A percentile compares a stretch with the other conserved stretches of the same genome.
Conservation (phyloP, 2,329 filamentous ascomycete species). For the Cordyceps tenuipes region DNA sequence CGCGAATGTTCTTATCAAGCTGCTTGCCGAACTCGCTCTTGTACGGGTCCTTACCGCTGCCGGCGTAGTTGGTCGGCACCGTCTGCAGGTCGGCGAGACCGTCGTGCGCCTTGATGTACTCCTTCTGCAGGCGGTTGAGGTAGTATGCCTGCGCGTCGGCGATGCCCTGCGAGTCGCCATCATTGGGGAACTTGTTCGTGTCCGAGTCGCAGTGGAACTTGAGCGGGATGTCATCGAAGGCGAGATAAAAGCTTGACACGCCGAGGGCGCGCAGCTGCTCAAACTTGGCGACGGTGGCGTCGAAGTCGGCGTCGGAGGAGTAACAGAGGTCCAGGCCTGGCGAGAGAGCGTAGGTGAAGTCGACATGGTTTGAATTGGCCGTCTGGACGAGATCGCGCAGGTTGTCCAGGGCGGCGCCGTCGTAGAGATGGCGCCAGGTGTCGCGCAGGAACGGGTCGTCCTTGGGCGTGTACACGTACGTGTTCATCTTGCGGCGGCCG, state of each 20-base stretch:
- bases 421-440: slow-evolving; percentile 14
- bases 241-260: slow-evolving; percentile 14
- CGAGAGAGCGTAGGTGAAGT: slow-evolving; percentile 14
- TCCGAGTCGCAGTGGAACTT: slow-evolving; percentile 14
- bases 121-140: slow-evolving; percentile 14
- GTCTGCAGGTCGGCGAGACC: slow-evolving; percentile 13
- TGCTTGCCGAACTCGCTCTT: slow-evolving; percentile 13
- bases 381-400: slow-evolving; percentile 14
- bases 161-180: slow-evolving; percentile 6
- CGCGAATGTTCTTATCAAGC: slow-evolving; percentile 11
- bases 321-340: slow-evolving; percentile 15
- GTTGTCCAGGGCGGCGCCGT: slow-evolving; percentile 9
- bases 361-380: slow-evolving; percentile 15
- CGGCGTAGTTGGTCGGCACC: slow-evolving; percentile 13
- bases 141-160: slow-evolving; percentile 13
- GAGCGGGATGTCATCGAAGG: slow-evolving; percentile 13
- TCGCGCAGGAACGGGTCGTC: slow-evolving; percentile 9
- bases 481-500: slow-evolving; percentile 15
- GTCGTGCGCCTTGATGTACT: slow-evolving; percentile 12
- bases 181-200: slow-evolving; percentile 5
- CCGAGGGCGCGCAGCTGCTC: slow-evolving; percentile 13
- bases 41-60: slow-evolving; percentile 11
- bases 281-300: slow-evolving; percentile 14
- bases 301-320: slow-evolving; percentile 13
- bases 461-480: slow-evolving; percentile 15